Conservation (phyloP, 441 rosid species). For the Gossypium laxum region DNA sequence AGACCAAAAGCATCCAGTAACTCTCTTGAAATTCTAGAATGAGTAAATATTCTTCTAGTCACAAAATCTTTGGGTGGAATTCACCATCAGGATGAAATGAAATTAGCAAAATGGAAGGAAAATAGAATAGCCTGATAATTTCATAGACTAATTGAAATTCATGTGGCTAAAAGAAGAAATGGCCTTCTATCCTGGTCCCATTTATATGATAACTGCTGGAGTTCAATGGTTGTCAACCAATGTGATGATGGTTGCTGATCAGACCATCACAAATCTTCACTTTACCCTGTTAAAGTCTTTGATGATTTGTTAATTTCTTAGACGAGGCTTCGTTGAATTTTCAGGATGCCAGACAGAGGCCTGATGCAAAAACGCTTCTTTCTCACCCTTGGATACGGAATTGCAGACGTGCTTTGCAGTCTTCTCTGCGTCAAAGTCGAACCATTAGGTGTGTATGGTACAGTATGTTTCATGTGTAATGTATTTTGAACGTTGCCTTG, state of each 20-base stretch:
- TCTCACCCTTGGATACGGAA: slow-evolving; percentile 98
- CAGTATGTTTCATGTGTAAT: neutral
- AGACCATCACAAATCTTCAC: neutral
- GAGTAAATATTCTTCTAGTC: neutral
- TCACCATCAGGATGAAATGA: neutral
- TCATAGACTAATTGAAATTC: neutral
- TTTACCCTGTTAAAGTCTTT: neutral
- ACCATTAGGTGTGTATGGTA: slow-evolving; percentile 43
- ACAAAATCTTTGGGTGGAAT: neutral
- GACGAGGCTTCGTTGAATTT: slow-evolving; percentile 19
- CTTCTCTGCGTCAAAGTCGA: slow-evolving; percentile 76
- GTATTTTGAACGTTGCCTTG: neutral
- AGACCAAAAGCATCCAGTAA: neutral
- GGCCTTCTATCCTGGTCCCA: neutral
- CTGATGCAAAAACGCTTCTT: slow-evolving; percentile 94
- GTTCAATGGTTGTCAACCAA: neutral
- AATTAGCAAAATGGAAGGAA: slow-evolving; percentile 1
- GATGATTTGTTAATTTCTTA: neutral
- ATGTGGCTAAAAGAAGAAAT: neutral
- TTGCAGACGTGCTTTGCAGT: slow-evolving; percentile 75
- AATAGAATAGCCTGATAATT: neutral
- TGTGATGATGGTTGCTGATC: neutral
- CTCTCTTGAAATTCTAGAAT: neutral
- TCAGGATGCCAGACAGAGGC: slow-evolving; percentile 97
- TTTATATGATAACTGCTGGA: neutral